Percentiles rank a stretch among this genome's conserved stretches.
phyloP scores from a whole-genome alignment of 768 basidiomycete genomes.

The Agrocybe chaxingu region DNA sequence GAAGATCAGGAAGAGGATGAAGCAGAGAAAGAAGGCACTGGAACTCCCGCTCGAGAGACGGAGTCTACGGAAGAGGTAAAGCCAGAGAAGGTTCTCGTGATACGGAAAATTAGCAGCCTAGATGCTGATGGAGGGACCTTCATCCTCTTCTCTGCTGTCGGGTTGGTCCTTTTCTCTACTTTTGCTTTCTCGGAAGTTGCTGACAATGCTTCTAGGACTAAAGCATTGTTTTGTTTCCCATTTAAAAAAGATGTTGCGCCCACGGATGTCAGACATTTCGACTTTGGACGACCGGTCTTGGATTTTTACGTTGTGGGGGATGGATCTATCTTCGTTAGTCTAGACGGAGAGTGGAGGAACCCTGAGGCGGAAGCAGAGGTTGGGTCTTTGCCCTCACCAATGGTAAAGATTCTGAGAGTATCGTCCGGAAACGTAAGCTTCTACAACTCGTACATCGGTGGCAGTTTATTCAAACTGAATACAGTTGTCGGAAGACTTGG shows the following conservation, averaged over 20 bases:
- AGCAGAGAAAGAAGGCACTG: constrained; percentile 9
- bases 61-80: constrained; percentile 16
- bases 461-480: neutral
- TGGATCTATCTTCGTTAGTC: constrained; percentile 39
- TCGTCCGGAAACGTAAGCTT: constrained; percentile 35
- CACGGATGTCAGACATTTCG: constrained; percentile 32
- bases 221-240: constrained; percentile 57
- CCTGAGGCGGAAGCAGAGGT: constrained; percentile 5
- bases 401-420: constrained; percentile 30
- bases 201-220: constrained; percentile 43
- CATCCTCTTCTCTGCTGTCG: constrained; percentile 68
- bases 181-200: neutral
- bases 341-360: constrained; percentile 44
- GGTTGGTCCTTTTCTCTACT: constrained; percentile 43
- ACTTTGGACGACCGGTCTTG: constrained; percentile 58
- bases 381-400: constrained; percentile 7
- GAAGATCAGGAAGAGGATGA: constrained; percentile 7
- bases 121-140: constrained; percentile 30
- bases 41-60: neutral
- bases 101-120: constrained; percentile 53
- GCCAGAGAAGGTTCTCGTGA: constrained; percentile 46
- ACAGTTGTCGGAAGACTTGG: constrained; percentile 34
- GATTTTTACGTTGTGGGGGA: constrained; percentile 46
- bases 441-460: neutral
- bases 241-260: constrained; percentile 20